Base-by-base conservation (phyloP, 2,329 filamentous ascomycete genomes). In the Claviceps arundinis region DNA sequence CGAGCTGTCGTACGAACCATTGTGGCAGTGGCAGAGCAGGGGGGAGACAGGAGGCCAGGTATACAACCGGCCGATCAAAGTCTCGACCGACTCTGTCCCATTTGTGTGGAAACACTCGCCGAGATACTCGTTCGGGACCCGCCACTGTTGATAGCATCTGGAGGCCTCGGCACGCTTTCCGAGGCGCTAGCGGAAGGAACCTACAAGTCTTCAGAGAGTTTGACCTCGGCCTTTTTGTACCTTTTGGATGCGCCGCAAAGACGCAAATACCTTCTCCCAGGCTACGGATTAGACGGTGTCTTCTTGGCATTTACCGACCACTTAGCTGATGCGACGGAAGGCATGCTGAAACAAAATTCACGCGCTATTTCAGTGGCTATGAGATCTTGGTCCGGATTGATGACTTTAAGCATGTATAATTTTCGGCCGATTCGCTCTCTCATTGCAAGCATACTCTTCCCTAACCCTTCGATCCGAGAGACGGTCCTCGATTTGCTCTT, bases 221-320 rank as follows among this genome's bases (percentile, higher is more conserved):
- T 98, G 53, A 85, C 89, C 2, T 80, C 82, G 2, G 87, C 87
- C n/a, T 89, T 97, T 57, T 75, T 98, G 37, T 94, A 91, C 65
- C 77, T 97, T 3, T 75, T 97, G 47, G 93, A 98, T 65, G 80
- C 85, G 2, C 93, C 93, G 4, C 79, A 84, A 53, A 82, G 84
- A 56, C 80, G 93, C 56, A 85, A 82, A 62, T 93, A 87, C 60
- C 72, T 98, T n/a, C 82, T 85, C 55, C 87, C 89, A 22, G 90
- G 91, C 4, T 89, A 90, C 61, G 90, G 95, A 62, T 75, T 98
- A 46, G 91, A 96, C 65, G 81, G 88, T 41, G 77, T 90, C 34
- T 95, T 98, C 62, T 90, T 89, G 2, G 83, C 88, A 16, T 97
- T 98, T 61, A 98, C 93, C 0, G 93, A 97, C 64, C 85, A 88